phyloP scores from a whole-genome alignment of 805 yeast species.

The Isabelozyma rhagii region DNA sequence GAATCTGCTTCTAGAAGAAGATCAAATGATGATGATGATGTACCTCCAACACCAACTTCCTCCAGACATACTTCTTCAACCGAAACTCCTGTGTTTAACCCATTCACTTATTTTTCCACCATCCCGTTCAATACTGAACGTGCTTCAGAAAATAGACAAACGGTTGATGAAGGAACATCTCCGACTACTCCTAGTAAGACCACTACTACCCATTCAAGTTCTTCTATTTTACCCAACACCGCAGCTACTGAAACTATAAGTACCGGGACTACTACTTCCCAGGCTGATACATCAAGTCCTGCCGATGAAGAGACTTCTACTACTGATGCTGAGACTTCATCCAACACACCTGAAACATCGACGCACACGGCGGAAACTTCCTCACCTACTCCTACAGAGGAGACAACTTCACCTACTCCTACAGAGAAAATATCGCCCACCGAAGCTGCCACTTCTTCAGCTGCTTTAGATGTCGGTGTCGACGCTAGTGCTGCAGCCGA shows the following conservation, averaged over 20 bases:
- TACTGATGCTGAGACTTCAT: not conserved
- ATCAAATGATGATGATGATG: not conserved
- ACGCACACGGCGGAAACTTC: not conserved
- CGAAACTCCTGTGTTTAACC: not conserved
- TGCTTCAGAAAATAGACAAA: no score
- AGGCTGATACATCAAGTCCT: not conserved
- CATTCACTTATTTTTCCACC: no score
- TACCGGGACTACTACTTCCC: not conserved
- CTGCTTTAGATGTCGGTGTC: not conserved
- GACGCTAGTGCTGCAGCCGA: conserved; percentile 11
- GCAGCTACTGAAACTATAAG: not conserved
- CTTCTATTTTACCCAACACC: not conserved
- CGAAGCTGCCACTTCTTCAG: not conserved
- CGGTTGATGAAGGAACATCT: no score
- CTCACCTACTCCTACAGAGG: not conserved
- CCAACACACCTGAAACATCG: not conserved
- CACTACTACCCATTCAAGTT: no score
- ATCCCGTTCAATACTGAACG: no score
- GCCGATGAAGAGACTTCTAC: not conserved
- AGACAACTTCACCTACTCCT: not conserved
- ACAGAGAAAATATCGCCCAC: not conserved
- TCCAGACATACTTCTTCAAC: not conserved
- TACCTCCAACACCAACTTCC: not conserved
- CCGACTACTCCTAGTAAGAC: no score
- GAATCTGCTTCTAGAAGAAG: no score